These are phyloP conservation scores for Amanita fuliginea DNA, from an alignment of 768 basidiomycete genomes.

Conservation along the genomic window DNA sequence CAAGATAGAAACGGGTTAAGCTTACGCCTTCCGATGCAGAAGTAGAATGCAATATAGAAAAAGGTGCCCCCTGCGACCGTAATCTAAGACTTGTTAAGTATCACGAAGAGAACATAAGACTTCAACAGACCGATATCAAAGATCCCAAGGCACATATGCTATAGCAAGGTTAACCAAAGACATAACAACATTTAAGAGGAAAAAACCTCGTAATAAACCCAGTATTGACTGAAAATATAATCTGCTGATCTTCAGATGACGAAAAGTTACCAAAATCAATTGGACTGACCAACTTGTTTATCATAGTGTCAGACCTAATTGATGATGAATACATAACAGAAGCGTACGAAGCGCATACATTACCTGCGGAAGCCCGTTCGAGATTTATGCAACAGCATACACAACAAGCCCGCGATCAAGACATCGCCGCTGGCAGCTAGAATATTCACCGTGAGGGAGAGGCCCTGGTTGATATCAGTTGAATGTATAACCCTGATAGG, in stretches of 20 bases:
- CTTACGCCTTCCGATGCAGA: slow-evolving; percentile 47
- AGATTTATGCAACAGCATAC: slow-evolving; percentile 25
- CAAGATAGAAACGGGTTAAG: neutral
- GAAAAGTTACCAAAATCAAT: neutral
- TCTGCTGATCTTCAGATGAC: slow-evolving; percentile 14
- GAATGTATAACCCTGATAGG: neutral
- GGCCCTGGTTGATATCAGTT: slow-evolving; percentile 12
- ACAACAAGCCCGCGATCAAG: slow-evolving; percentile 30
- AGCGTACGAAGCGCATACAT: neutral
- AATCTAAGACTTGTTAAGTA: slow-evolving; percentile 25
- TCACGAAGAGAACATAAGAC: neutral
- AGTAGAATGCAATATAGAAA: slow-evolving; percentile 50
- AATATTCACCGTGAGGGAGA: slow-evolving; percentile 33
- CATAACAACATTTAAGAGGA: neutral
- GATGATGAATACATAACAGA: neutral
- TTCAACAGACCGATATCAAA: slow-evolving; percentile 32
- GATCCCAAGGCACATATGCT: slow-evolving; percentile 47
- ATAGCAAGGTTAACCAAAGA: neutral
- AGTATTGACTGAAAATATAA: slow-evolving; percentile 33
- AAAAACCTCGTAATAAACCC: slow-evolving; percentile 27
- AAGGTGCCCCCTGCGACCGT: slow-evolving; percentile 33
- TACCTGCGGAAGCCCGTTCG: slow-evolving; percentile 36
- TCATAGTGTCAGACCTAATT: slow-evolving; percentile 32
- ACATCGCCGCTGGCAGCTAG: slow-evolving; percentile 31
- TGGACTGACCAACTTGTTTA: slow-evolving; percentile 27